Conservation (phyloP, 768 basidiomycete genomes). For the Chalciporus chontae region DNA sequence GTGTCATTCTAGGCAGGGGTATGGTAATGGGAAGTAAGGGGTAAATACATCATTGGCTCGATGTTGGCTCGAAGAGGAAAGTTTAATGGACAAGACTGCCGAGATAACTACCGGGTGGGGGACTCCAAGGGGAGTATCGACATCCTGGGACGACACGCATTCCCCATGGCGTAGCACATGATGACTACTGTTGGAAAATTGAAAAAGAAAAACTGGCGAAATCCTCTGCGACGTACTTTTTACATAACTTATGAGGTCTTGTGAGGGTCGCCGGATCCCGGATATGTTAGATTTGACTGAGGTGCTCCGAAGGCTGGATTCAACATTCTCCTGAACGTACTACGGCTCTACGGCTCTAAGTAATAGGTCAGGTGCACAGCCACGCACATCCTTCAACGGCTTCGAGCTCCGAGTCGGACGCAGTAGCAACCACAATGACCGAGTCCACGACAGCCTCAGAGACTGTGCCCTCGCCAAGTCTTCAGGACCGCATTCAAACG, state of each 20-base stretch:
- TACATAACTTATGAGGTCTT: background rate
- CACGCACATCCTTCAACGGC: no score
- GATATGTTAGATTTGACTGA: background rate
- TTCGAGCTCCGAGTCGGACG: no score
- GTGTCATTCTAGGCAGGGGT: slow-evolving; percentile 3
- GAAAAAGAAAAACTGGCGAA: background rate
- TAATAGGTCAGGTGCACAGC: no score
- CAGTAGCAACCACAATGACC: background rate
- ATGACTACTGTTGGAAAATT: no score
- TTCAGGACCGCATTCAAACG: slow-evolving; percentile 44
- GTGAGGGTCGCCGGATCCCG: slow-evolving; percentile 17
- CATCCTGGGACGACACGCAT: background rate
- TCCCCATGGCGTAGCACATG: no score
- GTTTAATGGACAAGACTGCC: background rate
- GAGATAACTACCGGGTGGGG: background rate
- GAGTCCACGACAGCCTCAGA: slow-evolving; percentile 3
- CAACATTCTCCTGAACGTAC: no score
- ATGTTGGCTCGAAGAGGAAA: background rate
- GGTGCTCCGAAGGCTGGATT: no score
- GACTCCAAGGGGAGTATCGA: no score
- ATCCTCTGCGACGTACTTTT: background rate
- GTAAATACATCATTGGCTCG: background rate
- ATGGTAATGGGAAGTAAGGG: background rate
- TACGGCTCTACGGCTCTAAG: no score
- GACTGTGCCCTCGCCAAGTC: slow-evolving; percentile 15